phyloP scores from a whole-genome alignment of 192 early-diverging fungal genomes.

The Linnemannia exigua region DNA sequence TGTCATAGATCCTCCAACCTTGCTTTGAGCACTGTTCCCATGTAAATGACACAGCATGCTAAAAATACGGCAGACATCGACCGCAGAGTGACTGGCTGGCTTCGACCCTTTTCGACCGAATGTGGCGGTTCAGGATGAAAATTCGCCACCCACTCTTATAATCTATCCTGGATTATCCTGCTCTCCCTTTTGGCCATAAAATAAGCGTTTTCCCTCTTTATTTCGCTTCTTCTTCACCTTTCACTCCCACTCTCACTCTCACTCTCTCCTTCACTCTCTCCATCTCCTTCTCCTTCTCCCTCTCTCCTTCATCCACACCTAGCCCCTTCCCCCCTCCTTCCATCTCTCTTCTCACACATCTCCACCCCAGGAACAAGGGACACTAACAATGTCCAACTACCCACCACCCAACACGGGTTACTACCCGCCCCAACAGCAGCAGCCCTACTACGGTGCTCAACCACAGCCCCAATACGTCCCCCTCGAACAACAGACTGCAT shows the following conservation, averaged over 20 bases:
- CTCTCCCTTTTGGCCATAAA: background rate
- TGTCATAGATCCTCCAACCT: too few relatives aligned
- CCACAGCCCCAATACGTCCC: constrained; percentile 41
- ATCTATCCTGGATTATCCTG: too few relatives aligned
- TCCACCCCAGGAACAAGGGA: background rate
- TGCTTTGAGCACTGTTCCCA: too few relatives aligned
- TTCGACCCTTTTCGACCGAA: background rate
- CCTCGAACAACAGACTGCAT: constrained; percentile 23
- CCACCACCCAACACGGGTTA: constrained; percentile 11
- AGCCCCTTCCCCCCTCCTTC: background rate
- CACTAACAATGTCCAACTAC: constrained; percentile 15
- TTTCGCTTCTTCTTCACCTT: constrained; percentile 9
- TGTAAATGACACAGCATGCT: too few relatives aligned
- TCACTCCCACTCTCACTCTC: background rate
- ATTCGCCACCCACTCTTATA: constrained; percentile 6
- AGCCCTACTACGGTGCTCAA: constrained; percentile 34
- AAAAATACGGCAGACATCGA: too few relatives aligned
- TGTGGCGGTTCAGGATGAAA: background rate
- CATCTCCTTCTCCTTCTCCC: background rate
- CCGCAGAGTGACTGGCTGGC: too few relatives aligned
- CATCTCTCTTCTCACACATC: background rate
- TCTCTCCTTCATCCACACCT: background rate
- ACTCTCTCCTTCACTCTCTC: background rate
- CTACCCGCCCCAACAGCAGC: constrained; percentile 34
- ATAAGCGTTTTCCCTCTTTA: background rate